Evolutionary conservation across 352 stramenopile species (phyloP).

Genomic region (Pythium vanterpoolii): DNA sequence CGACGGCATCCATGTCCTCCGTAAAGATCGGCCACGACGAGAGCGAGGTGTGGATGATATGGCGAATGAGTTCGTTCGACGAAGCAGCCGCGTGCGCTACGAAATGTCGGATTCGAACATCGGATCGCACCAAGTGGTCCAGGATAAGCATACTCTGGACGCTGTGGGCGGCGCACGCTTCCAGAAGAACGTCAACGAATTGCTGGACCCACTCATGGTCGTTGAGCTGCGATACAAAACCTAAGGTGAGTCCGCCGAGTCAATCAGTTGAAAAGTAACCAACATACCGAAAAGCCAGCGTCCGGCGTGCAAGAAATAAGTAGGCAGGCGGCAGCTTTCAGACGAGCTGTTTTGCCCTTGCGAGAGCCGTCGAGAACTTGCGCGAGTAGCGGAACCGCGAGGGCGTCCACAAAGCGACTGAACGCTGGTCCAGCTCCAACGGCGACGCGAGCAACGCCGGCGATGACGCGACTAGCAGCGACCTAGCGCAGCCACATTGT

Average conservation of each 20-base stretch:
- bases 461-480: conserved; percentile 46
- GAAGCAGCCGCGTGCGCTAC: background rate
- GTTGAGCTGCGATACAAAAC: conserved; percentile 7
- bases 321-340: conserved; percentile 15
- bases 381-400: conserved; percentile 9
- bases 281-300: conserved; percentile 8
- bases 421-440: conserved; percentile 8
- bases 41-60: conserved; percentile 16
- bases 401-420: conserved; percentile 11
- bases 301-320: conserved; percentile 1
- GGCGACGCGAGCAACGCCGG: conserved; percentile 16
- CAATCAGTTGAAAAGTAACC: background rate
- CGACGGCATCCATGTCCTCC: conserved; percentile 22
- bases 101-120: conserved; percentile 1
- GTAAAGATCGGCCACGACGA: conserved; percentile 21
- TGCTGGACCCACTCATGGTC: conserved; percentile 11
- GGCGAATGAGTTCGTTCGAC: conserved; percentile 7
- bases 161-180: conserved; percentile 7
- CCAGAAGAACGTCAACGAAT: conserved; percentile 13
- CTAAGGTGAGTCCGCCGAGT: background rate
- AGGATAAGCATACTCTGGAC: conserved; percentile 19
- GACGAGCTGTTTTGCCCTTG: conserved; percentile 3
- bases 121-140: conserved; percentile 8
- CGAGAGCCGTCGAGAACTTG: conserved; percentile 1
- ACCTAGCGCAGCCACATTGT: conserved; percentile 10